Evolutionary conservation across 805 yeast genomes (phyloP).

Genomic region (Yamadazyma paraphyllophila): DNA sequence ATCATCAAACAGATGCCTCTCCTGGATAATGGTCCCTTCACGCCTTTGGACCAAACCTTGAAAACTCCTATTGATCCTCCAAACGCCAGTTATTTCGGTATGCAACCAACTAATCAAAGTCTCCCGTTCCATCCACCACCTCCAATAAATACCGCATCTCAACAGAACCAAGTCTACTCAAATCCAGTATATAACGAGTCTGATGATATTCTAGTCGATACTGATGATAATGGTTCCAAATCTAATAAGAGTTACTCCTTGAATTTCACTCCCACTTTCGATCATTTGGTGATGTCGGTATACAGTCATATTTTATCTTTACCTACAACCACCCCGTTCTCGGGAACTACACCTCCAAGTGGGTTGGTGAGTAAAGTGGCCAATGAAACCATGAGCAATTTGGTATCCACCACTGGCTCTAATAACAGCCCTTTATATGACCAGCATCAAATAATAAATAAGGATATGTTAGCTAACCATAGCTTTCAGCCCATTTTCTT

Average conservation of each 20-base stretch:
- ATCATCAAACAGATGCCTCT: constrained; percentile 28
- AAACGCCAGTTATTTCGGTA: constrained; percentile 7
- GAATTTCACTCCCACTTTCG: constrained; percentile 35
- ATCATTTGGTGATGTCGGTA: constrained; percentile 33
- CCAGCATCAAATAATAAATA: constrained; percentile 29
- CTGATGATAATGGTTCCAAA: constrained; percentile 22
- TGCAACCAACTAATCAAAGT: not conserved
- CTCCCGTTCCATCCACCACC: not conserved
- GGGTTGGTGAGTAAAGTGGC: constrained; percentile 45
- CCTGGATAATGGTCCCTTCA: constrained; percentile 32
- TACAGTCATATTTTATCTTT: constrained; percentile 35
- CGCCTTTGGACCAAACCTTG: constrained; percentile 45
- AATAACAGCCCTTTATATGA: constrained; percentile 28
- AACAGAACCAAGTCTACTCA: constrained; percentile 19
- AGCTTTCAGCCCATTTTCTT: constrained; percentile 38
- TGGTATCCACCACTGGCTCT: constrained; percentile 19
- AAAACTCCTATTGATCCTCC: constrained; percentile 39
- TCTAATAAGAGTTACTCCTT: constrained; percentile 31
- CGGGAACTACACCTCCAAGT: constrained; percentile 43
- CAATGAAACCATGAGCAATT: constrained; percentile 34
- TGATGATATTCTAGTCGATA: constrained; percentile 42
- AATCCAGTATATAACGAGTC: constrained; percentile 37
- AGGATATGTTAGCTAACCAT: constrained; percentile 30
- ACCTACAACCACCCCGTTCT: constrained; percentile 47
- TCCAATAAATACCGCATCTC: not conserved